phyloP scores from a whole-genome alignment of 1,139 yeast genomes.

The Taphrina wiesneri region DNA sequence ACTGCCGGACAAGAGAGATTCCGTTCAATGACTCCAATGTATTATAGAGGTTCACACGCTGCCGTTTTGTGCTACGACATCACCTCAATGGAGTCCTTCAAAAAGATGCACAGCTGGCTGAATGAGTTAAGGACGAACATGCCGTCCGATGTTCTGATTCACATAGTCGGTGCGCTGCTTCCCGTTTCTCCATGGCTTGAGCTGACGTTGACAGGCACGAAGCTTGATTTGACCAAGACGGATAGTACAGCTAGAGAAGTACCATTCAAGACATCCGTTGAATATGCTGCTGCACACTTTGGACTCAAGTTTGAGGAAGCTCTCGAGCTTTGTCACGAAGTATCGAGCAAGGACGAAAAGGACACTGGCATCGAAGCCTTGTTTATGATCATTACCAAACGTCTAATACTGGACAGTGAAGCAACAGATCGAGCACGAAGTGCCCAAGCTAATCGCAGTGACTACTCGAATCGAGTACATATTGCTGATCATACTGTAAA shows the following conservation, averaged over 20 bases:
- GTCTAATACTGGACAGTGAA: conserved; percentile 17
- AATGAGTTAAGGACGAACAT: conserved; percentile 27
- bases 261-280: conserved; percentile 47
- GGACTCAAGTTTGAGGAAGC: conserved; percentile 16
- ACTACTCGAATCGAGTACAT: conserved; percentile 13
- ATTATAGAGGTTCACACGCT: conserved; percentile 91
- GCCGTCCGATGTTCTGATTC: conserved; percentile 25
- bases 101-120: conserved; percentile 81
- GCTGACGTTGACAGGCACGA: conserved; percentile 86
- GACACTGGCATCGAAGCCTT: conserved; percentile 42
- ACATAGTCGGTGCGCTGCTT: conserved; percentile 10
- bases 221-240: conserved; percentile 60
- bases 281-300: conserved; percentile 45
- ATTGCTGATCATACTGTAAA: conserved; percentile 20
- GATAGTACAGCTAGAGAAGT: conserved; percentile 47
- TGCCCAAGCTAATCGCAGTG: conserved; percentile 7
- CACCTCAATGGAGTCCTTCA: conserved; percentile 88
- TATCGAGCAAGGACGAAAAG: conserved; percentile 37
- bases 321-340: conserved; percentile 24
- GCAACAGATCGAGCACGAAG: conserved; percentile 19
- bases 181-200: conserved; percentile 40
- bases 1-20: conserved; percentile 99
- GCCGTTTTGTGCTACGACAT: conserved; percentile 89
- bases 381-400: conserved; percentile 12
- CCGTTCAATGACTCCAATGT: conserved; percentile 91